These are phyloP conservation scores for Dothideomycetes sp. DNA, from an alignment of 2,329 filamentous ascomycete species.

Conservation along the genomic window DNA sequence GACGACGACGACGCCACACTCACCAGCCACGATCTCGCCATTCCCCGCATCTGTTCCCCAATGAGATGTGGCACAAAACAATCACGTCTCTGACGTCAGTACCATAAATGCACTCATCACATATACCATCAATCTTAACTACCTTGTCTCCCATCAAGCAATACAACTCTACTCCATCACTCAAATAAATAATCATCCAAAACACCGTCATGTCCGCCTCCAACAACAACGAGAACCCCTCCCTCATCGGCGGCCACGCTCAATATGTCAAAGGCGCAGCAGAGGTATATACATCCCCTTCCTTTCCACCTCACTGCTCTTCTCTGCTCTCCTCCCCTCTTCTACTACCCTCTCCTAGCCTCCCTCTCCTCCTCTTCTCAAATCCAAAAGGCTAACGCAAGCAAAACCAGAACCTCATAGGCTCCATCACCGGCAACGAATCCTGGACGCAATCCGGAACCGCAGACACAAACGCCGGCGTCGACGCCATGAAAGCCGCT, in stretches of 20 bases:
- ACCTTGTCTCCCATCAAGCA: too few relatives aligned
- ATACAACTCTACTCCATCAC: too few relatives aligned
- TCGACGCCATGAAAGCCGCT: slow-evolving; percentile 52
- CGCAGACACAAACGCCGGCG: slow-evolving; percentile 51
- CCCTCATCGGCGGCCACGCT: slow-evolving; percentile 52
- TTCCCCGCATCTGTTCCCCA: too few relatives aligned
- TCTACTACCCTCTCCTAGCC: neutral
- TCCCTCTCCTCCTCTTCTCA: neutral
- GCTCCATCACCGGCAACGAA: slow-evolving; percentile 49
- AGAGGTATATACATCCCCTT: slow-evolving; percentile 37
- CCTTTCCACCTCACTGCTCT: slow-evolving; percentile 1
- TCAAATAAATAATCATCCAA: too few relatives aligned
- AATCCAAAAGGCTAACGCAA: neutral
- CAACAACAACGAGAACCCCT: slow-evolving; percentile 34
- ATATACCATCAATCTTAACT: too few relatives aligned
- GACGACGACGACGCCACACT: too few relatives aligned
- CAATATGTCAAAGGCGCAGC: slow-evolving; percentile 60
- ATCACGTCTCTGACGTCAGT: too few relatives aligned
- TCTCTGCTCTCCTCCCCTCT: neutral
- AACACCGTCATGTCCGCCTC: too few relatives aligned
- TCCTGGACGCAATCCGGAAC: slow-evolving; percentile 55
- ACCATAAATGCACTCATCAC: too few relatives aligned
- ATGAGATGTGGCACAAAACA: too few relatives aligned
- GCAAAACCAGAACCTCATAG: slow-evolving; percentile 44
- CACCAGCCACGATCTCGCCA: too few relatives aligned